A percentile compares a stretch with the other conserved stretches of the same genome.
Evolutionary conservation across 257 asterid species (phyloP).

Genomic region (Pogostemon cablin): DNA sequence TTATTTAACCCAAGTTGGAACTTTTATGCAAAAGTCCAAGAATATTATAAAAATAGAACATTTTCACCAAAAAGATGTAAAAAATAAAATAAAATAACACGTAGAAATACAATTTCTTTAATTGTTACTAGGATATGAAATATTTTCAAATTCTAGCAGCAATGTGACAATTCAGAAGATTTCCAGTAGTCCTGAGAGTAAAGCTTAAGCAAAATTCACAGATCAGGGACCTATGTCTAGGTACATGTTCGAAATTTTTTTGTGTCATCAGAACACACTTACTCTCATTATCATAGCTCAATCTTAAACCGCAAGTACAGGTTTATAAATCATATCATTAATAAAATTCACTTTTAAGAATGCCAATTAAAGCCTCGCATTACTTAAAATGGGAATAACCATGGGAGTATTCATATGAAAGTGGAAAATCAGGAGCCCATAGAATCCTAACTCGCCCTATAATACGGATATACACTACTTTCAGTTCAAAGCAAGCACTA

Average conservation of each 20-base stretch:
- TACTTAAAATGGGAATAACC: not conserved
- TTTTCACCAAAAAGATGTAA: not conserved
- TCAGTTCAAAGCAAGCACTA: not conserved
- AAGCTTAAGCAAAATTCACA: constrained; percentile 18
- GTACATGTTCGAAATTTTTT: not conserved
- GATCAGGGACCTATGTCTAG: not conserved
- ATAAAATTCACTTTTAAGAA: not conserved
- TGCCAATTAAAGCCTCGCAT: not conserved
- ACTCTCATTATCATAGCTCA: not conserved
- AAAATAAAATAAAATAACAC: not conserved
- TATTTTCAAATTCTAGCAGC: not conserved
- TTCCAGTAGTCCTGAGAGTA: constrained; percentile 2
- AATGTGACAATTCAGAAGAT: not conserved
- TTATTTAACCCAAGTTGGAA: not conserved
- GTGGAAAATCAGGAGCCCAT: constrained; percentile 3
- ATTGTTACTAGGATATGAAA: not conserved
- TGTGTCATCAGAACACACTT: not conserved
- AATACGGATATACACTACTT: not conserved
- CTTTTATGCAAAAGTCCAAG: not conserved
- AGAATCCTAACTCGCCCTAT: not conserved
- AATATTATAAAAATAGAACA: not conserved
- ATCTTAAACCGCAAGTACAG: not conserved
- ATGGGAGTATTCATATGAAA: not conserved
- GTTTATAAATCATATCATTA: not conserved
- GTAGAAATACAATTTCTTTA: not conserved